A percentile compares a stretch with the other conserved stretches of the same genome.
phyloP scores from a whole-genome alignment of 345 rosid species.

The Boechera stricta region DNA sequence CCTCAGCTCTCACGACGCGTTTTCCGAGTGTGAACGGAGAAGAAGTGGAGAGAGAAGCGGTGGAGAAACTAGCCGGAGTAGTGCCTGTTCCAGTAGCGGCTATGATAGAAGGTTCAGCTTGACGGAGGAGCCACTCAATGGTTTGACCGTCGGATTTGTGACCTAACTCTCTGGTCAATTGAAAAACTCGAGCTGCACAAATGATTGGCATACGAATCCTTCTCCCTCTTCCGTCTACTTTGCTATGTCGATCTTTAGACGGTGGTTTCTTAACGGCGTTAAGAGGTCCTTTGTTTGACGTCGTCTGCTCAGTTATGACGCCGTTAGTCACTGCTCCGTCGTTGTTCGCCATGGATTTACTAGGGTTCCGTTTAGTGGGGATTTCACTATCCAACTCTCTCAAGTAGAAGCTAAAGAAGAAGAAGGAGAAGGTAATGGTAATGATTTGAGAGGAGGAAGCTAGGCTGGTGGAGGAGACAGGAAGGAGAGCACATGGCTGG shows the following conservation, averaged over 20 bases:
- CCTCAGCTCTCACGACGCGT: conserved; percentile 66
- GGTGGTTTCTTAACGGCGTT: conserved; percentile 78
- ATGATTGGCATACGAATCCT: conserved; percentile 97
- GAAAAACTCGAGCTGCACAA: conserved; percentile 94
- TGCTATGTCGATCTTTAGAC: conserved; percentile 93
- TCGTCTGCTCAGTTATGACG: conserved; percentile 28
- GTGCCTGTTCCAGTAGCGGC: conserved; percentile 96
- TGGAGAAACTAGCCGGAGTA: conserved; percentile 86
- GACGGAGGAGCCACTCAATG: conserved; percentile 95
- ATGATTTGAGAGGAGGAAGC: conserved; percentile 49
- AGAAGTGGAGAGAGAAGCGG: conserved; percentile 65
- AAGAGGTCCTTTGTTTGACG: conserved; percentile 39
- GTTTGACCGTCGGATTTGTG: conserved; percentile 99
- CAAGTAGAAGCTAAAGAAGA: background rate
- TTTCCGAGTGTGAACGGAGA: conserved; percentile 89
- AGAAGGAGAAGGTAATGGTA: background rate
- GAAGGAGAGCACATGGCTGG: conserved; percentile 91
- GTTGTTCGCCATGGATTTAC: conserved; percentile 21
- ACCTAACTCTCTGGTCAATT: conserved; percentile 89
- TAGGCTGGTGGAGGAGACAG: conserved; percentile 99
- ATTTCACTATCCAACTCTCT: background rate
- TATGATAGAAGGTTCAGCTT: conserved; percentile 94
- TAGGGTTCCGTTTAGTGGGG: conserved; percentile 7
- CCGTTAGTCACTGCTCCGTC: conserved; percentile 33
- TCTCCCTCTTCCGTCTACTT: conserved; percentile 92